phyloP scores from a whole-genome alignment of 306 rosid genomes.

The Clitoria ternatea region DNA sequence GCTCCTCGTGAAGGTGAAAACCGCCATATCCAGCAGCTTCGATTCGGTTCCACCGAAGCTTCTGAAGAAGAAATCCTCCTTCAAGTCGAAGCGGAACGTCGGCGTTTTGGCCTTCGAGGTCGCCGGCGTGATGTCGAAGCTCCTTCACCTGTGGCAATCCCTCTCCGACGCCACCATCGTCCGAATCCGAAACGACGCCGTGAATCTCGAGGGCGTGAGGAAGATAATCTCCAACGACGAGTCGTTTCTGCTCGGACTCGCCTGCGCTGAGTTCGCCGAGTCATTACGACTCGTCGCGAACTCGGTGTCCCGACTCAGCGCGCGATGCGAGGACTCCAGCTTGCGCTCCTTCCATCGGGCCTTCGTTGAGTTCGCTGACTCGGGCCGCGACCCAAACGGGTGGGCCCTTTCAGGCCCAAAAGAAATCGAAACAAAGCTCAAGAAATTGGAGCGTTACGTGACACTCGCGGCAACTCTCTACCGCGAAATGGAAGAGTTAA shows the following conservation, averaged over 20 bases:
- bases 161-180: conserved; percentile 59
- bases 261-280: conserved; percentile 65
- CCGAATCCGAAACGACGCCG: conserved; percentile 64
- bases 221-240: conserved; percentile 82
- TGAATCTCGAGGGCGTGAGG: conserved; percentile 67
- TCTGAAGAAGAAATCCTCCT: conserved; percentile 37
- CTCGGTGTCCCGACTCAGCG: conserved; percentile 45
- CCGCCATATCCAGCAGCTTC: conserved; percentile 55
- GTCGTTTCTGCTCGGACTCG: conserved; percentile 65
- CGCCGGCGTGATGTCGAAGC: conserved; percentile 78
- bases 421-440: conserved; percentile 59
- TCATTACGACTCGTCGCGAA: conserved; percentile 47
- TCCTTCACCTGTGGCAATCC: conserved; percentile 72
- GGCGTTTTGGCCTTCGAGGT: conserved; percentile 82
- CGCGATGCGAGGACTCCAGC: conserved; percentile 39
- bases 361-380: conserved; percentile 58
- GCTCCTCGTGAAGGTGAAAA: conserved; percentile 66
- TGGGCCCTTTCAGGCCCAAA: conserved; percentile 53
- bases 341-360: conserved; percentile 37
- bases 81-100: conserved; percentile 37
- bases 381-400: conserved; percentile 53
- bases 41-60: conserved; percentile 47
- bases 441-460: conserved; percentile 75
- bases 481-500: conserved; percentile 73
- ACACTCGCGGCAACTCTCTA: conserved; percentile 56